Percentiles rank a stretch among this genome's conserved stretches.
Evolutionary conservation across 352 stramenopile genomes (phyloP).

Genomic region (Phytophthora citricola): DNA sequence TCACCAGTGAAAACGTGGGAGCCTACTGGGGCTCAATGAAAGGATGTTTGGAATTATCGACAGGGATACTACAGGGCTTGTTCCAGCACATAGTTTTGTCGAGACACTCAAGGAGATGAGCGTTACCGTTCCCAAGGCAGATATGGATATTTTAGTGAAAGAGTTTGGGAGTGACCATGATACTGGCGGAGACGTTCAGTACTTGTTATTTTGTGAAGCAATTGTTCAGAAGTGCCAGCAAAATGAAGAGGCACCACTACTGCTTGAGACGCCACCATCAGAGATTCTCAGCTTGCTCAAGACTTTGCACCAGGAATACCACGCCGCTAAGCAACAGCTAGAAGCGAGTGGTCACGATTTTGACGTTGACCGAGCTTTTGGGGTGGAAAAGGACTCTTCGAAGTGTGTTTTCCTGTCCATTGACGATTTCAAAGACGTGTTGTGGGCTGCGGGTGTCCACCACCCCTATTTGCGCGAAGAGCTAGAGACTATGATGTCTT

Average conservation of each 20-base stretch:
- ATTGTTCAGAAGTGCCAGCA: constrained; percentile 57
- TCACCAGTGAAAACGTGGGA: constrained; percentile 47
- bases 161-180: constrained; percentile 50
- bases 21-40: constrained; percentile 71
- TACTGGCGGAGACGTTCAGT: constrained; percentile 44
- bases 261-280: constrained; percentile 35
- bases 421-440: constrained; percentile 75
- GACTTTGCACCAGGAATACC: constrained; percentile 51
- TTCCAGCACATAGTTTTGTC: constrained; percentile 55
- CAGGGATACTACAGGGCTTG: constrained; percentile 65
- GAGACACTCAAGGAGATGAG: constrained; percentile 74
- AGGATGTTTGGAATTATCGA: constrained; percentile 86
- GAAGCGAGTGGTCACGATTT: constrained; percentile 41
- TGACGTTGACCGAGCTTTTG: constrained; percentile 57
- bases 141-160: constrained; percentile 52
- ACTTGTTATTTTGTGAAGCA: constrained; percentile 65
- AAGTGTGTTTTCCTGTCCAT: constrained; percentile 50
- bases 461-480: constrained; percentile 80
- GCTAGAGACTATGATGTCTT: constrained; percentile 61
- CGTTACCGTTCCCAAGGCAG: constrained; percentile 42
- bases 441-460: constrained; percentile 67
- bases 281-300: constrained; percentile 65
- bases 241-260: constrained; percentile 29
- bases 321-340: constrained; percentile 30
- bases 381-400: constrained; percentile 44